Evolutionary conservation across 805 yeast species (phyloP).

Genomic region (Hanseniaspora mollemarum): DNA sequence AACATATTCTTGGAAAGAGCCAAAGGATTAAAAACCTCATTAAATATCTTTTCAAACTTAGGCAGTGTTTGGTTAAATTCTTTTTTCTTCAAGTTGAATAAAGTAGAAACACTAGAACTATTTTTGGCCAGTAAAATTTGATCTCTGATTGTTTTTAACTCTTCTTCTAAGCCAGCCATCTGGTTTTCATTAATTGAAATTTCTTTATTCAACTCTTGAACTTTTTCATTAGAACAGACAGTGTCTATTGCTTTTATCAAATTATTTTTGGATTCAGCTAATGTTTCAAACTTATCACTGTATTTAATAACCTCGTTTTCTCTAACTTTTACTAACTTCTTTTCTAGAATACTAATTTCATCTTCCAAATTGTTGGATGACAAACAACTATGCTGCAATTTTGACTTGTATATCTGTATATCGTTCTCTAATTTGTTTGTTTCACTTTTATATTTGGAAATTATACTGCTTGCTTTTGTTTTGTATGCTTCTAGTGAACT

Average conservation of each 20-base stretch:
- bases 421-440: conserved; percentile 30
- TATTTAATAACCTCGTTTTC: conserved; percentile 29
- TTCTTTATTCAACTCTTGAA: background rate
- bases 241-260: background rate
- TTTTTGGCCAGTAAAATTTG: conserved; percentile 42
- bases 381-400: conserved; percentile 37
- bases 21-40: background rate
- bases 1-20: background rate
- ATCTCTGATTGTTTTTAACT: conserved; percentile 43
- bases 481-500: conserved; percentile 17
- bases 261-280: conserved; percentile 28
- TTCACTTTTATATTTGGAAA: conserved; percentile 39
- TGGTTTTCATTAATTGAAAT: conserved; percentile 31
- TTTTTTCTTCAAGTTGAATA: conserved; percentile 32
- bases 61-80: conserved; percentile 4
- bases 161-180: conserved; percentile 29
- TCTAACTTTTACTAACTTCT: conserved; percentile 31
- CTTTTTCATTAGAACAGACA: background rate
- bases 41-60: background rate
- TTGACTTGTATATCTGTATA: conserved; percentile 28
- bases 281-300: conserved; percentile 35
- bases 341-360: conserved; percentile 32
- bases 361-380: conserved; percentile 23
- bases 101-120: conserved; percentile 50
- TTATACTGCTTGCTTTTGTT: conserved; percentile 23